A percentile compares a stretch with the other conserved stretches of the same genome.
Conservation (phyloP, 768 basidiomycete species). For the Leccinellum luteum region DNA sequence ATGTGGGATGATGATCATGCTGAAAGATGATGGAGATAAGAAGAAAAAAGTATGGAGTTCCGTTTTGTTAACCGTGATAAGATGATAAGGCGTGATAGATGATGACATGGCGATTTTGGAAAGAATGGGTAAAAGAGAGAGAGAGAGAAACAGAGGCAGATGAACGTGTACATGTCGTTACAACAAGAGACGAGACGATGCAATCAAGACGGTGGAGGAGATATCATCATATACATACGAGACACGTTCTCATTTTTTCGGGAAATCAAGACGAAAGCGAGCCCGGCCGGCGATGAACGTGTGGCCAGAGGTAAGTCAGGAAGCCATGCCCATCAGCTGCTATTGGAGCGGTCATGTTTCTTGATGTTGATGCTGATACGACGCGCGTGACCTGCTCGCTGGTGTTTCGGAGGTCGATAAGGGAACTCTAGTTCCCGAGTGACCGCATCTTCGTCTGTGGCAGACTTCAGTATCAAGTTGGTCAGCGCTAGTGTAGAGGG, state of each 20-base stretch:
- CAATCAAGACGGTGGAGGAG: background rate
- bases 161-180: background rate
- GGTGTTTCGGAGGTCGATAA: conserved; percentile 31
- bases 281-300: background rate
- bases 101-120: background rate
- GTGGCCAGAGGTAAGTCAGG: background rate
- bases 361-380: conserved; percentile 40
- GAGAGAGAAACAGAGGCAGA: background rate
- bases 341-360: conserved; percentile 15
- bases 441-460: background rate
- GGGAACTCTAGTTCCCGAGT: conserved; percentile 25
- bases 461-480: background rate
- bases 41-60: background rate
- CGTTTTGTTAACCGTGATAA: background rate
- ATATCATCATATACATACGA: background rate
- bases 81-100: background rate
- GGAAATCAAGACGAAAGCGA: background rate
- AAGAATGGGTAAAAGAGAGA: background rate
- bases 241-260: background rate
- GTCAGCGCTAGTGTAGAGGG: background rate
- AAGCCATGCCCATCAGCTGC: conserved; percentile 6
- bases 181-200: background rate
- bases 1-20: background rate
- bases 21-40: background rate
- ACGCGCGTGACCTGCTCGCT: conserved; percentile 37